These are phyloP conservation scores for Russula sp. DNA, from an alignment of 768 basidiomycete genomes.

Conservation along the genomic window DNA sequence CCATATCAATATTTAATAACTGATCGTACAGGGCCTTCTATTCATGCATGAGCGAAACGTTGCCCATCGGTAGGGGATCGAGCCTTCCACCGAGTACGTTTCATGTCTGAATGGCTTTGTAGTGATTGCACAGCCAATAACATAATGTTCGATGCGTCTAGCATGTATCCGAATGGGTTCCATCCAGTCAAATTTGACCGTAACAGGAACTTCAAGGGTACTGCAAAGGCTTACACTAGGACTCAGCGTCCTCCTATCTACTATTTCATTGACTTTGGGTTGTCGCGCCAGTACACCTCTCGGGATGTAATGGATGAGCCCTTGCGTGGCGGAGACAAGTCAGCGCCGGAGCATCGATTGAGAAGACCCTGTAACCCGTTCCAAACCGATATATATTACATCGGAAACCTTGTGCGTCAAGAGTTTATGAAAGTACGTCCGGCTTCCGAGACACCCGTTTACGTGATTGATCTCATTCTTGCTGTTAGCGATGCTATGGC, in stretches of 20 bases:
- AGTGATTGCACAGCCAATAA: constrained; percentile 19
- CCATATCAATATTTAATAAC: background rate
- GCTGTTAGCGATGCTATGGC: constrained; percentile 20
- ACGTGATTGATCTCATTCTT: background rate
- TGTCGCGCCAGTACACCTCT: constrained; percentile 25
- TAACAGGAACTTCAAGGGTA: constrained; percentile 23
- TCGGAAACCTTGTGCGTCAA: constrained; percentile 30
- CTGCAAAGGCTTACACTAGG: constrained; percentile 21
- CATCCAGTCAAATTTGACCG: constrained; percentile 23
- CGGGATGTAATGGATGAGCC: constrained; percentile 26
- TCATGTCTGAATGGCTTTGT: background rate
- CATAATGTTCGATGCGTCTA: constrained; percentile 27
- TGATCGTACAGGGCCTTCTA: constrained; percentile 20
- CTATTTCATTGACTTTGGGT: constrained; percentile 27
- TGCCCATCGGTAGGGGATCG: constrained; percentile 28
- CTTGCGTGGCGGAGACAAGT: constrained; percentile 37
- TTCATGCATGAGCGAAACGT: constrained; percentile 26
- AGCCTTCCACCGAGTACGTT: no score
- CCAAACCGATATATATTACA: constrained; percentile 31
- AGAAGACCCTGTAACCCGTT: constrained; percentile 27
- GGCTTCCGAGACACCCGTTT: background rate
- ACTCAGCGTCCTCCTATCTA: constrained; percentile 26
- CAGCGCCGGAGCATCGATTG: constrained; percentile 30
- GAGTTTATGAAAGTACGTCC: constrained; percentile 27
- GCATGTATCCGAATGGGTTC: constrained; percentile 26